A percentile compares a stretch with the other conserved stretches of the same genome.
Conservation (phyloP, 768 basidiomycete genomes). For the Hypsizygus marmoreus region DNA sequence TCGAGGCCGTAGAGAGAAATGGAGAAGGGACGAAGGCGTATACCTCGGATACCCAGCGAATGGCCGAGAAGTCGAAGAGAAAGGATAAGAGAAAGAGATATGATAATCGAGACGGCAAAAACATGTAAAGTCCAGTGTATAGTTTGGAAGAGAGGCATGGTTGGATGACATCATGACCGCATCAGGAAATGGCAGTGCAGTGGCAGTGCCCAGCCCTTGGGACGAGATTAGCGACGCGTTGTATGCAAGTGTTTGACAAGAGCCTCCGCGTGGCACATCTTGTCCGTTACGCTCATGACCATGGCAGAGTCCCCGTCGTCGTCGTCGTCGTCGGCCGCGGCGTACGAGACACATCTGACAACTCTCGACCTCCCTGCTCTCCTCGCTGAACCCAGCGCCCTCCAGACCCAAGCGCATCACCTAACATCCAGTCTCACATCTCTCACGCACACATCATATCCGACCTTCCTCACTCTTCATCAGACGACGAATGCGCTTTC, state of each 20-base stretch:
- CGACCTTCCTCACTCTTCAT: constrained; percentile 90
- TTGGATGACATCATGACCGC: constrained; percentile 4
- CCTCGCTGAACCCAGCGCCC: constrained; percentile 69
- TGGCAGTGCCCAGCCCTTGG: no score
- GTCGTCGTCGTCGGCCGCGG: constrained; percentile 30
- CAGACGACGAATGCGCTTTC: constrained; percentile 73
- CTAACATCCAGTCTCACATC: constrained; percentile 88
- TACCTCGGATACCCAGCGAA: constrained; percentile 1
- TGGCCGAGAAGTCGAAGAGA: constrained; percentile 5
- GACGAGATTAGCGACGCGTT: constrained; percentile 17
- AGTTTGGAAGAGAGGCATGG: constrained; percentile 1
- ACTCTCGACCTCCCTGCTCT: constrained; percentile 68
- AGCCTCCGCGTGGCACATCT: constrained; percentile 1
- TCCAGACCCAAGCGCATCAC: constrained; percentile 84
- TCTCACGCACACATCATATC: constrained; percentile 88
- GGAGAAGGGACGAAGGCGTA: constrained; percentile 6
- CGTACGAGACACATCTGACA: constrained; percentile 68
- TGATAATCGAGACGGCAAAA: neutral
- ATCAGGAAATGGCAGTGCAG: no score
- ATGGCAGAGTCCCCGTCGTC: constrained; percentile 26
- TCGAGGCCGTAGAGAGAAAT: constrained; percentile 14
- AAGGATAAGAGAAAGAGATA: neutral
- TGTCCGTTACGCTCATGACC: no score
- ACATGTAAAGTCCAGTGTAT: no score
- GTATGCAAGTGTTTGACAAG: constrained; percentile 14